These are phyloP conservation scores for Phaeosphaeriaceae sp. DNA, from an alignment of 2,329 filamentous ascomycete species.

Conservation along the genomic window DNA sequence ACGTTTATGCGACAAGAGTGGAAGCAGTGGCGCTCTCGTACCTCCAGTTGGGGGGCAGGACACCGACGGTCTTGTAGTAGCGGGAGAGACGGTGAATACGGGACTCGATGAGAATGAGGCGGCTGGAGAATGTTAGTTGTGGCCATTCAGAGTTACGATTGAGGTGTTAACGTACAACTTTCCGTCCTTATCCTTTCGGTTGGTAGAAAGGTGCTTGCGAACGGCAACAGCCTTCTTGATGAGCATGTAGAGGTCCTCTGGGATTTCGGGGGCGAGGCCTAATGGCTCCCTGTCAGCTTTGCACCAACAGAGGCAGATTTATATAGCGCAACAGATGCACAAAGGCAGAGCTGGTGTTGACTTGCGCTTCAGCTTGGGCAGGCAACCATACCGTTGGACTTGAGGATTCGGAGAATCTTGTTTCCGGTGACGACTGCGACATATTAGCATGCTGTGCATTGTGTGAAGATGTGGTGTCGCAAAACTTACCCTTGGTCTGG, in stretches of 20 bases:
- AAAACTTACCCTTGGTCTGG: constrained; percentile 86
- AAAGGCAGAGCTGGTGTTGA: constrained; percentile 42
- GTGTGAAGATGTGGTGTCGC: constrained; percentile 1
- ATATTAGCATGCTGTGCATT: constrained; percentile 17
- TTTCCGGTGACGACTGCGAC: constrained; percentile 72
- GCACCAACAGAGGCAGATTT: constrained; percentile 53
- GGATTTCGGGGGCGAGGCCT: constrained; percentile 98
- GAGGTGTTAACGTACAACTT: constrained; percentile 70
- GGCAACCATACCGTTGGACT: constrained; percentile 85
- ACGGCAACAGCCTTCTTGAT: constrained; percentile 97
- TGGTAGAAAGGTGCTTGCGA: constrained; percentile 99
- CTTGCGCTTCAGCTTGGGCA: constrained; percentile 51
- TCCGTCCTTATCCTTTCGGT: constrained; percentile 99
- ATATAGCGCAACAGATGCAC: constrained; percentile 72
- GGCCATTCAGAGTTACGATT: not conserved
- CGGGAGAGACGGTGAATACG: constrained; percentile 99
- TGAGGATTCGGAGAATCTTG: constrained; percentile 99
- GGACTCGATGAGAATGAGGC: constrained; percentile 99
- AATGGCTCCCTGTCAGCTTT: constrained; percentile 46
- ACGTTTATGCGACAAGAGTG: constrained; percentile 50
- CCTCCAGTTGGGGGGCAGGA: constrained; percentile 90
- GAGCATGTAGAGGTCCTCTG: constrained; percentile 99
- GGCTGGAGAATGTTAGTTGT: constrained; percentile 53
- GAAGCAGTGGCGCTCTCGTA: constrained; percentile 95
- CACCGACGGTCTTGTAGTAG: constrained; percentile 98